A percentile compares a stretch with the other conserved stretches of the same genome.
phyloP scores from a whole-genome alignment of 164 flowering plant genomes.

The Warburgia ugandensis region DNA sequence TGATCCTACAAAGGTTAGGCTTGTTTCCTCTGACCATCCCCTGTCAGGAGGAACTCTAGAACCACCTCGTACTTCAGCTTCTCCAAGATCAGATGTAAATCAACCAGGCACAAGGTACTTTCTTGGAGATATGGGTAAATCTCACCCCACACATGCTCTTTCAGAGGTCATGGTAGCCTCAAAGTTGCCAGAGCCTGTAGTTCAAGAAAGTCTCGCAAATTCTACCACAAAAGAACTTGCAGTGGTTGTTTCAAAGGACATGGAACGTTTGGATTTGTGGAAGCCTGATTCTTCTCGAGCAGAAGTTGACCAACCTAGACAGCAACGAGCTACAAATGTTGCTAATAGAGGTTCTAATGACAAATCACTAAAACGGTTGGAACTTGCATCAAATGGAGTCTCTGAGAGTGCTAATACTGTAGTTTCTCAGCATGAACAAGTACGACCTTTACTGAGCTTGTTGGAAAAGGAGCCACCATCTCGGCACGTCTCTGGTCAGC shows the following conservation, averaged over 20 bases:
- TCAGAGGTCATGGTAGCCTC: constrained; percentile 37
- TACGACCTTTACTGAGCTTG: constrained; percentile 92
- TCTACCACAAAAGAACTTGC: constrained; percentile 32
- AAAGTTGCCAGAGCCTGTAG: constrained; percentile 33
- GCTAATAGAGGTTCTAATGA: constrained; percentile 47
- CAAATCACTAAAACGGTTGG: constrained; percentile 45
- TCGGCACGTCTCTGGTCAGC: constrained; percentile 84
- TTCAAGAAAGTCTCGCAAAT: constrained; percentile 31
- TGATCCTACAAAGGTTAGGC: constrained; percentile 42
- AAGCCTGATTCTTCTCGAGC: constrained; percentile 43
- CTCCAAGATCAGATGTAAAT: constrained; percentile 42
- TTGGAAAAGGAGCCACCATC: constrained; percentile 98
- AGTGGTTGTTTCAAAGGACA: constrained; percentile 29
- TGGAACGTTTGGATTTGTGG: constrained; percentile 43
- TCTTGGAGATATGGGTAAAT: constrained; percentile 35
- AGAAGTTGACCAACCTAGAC: constrained; percentile 47
- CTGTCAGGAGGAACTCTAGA: constrained; percentile 35
- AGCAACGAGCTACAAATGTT: constrained; percentile 39
- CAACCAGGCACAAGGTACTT: constrained; percentile 30
- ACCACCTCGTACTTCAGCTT: constrained; percentile 44
- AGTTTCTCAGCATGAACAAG: constrained; percentile 62
- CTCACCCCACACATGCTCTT: constrained; percentile 32
- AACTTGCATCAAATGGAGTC: constrained; percentile 49
- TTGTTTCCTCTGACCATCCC: constrained; percentile 38
- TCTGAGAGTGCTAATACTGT: constrained; percentile 15